Evolutionary conservation across 2,329 filamentous ascomycete species (phyloP).

Genomic region (Zymoseptoria crescenta): DNA sequence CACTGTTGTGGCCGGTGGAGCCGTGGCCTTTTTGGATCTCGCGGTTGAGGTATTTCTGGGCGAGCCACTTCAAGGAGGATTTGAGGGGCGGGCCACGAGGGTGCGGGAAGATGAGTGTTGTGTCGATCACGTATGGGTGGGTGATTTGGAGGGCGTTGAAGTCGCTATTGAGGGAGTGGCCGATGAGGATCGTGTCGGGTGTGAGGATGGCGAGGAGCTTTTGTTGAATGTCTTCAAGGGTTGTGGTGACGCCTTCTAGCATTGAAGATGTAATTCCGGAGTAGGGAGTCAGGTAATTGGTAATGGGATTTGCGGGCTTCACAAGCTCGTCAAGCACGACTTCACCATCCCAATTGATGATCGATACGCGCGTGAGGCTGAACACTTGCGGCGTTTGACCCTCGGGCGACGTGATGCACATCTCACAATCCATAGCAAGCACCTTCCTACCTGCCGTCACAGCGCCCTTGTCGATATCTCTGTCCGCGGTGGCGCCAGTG

Average conservation of each 20-base stretch:
- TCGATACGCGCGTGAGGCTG: constrained; percentile 79
- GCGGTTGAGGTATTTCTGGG: constrained; percentile 74
- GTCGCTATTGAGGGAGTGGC: constrained; percentile 76
- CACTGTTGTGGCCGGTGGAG: constrained; percentile 72
- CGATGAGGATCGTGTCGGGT: constrained; percentile 65
- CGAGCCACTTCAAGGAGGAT: constrained; percentile 81
- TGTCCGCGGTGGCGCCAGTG: constrained; percentile 60
- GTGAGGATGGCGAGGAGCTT: constrained; percentile 63
- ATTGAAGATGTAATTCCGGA: constrained; percentile 88
- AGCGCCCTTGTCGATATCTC: constrained; percentile 69
- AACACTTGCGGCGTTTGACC: constrained; percentile 53
- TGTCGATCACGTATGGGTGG: constrained; percentile 92
- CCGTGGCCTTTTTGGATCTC: constrained; percentile 78
- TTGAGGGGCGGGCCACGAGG: constrained; percentile 83
- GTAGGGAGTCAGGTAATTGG: constrained; percentile 75
- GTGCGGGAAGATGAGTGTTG: constrained; percentile 81
- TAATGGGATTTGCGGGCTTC: constrained; percentile 79
- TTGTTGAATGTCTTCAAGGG: constrained; percentile 71
- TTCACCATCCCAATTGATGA: constrained; percentile 77
- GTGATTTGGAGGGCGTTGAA: constrained; percentile 76
- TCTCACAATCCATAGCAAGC: constrained; percentile 87
- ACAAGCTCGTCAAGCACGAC: constrained; percentile 84
- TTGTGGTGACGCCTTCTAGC: constrained; percentile 76
- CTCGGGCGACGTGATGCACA: constrained; percentile 70
- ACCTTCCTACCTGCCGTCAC: constrained; percentile 73